phyloP scores from a whole-genome alignment of 768 basidiomycete species.

The Russula dissimulans region DNA sequence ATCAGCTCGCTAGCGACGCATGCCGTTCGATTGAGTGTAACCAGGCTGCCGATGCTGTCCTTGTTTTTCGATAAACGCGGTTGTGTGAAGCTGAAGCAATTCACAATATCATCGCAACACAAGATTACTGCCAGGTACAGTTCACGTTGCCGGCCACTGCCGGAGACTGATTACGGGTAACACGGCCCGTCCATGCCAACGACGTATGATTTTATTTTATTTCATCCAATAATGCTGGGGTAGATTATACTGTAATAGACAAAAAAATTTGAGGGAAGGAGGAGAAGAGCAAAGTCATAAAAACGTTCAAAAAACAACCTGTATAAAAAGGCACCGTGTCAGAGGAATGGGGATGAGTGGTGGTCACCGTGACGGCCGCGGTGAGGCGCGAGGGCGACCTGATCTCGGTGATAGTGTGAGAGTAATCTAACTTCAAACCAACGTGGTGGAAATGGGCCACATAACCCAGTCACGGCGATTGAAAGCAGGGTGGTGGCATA shows the following conservation, averaged over 20 bases:
- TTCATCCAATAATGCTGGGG: too few species aligned
- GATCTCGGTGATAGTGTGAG: conserved; percentile 10
- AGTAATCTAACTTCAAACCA: conserved; percentile 4
- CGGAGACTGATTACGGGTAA: background rate
- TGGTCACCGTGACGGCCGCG: too few species aligned
- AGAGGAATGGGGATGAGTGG: background rate
- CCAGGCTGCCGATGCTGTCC: background rate
- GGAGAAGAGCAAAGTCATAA: conserved; percentile 1
- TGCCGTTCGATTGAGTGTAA: conserved; percentile 3
- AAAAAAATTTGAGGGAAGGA: background rate
- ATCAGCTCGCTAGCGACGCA: background rate
- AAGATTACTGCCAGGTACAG: too few species aligned
- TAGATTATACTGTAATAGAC: background rate
- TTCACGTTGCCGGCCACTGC: conserved; percentile 10
- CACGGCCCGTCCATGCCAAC: background rate
- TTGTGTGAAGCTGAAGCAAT: background rate
- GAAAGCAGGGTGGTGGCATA: background rate
- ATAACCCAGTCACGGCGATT: background rate
- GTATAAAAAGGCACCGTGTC: background rate
- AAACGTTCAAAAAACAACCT: background rate
- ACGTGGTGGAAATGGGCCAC: conserved; percentile 9
- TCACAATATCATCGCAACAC: too few species aligned
- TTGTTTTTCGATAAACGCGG: background rate
- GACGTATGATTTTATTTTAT: too few species aligned
- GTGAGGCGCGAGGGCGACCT: background rate